Evolutionary conservation across 306 rosid species (phyloP).

Genomic region (Castanopsis chinensis): DNA sequence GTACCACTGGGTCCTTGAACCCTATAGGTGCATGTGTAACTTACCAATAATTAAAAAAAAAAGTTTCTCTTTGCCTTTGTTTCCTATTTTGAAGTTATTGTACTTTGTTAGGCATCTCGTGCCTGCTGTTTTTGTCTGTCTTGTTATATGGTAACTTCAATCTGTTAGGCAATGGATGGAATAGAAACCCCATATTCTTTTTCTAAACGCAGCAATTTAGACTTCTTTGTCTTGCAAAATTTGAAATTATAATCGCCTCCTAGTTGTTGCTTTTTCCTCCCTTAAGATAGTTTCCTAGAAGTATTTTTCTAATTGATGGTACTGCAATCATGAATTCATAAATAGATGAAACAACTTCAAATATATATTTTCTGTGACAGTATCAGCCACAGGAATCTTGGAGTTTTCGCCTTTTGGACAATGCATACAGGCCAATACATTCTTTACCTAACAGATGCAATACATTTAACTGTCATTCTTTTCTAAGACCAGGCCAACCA

Average conservation of each 20-base stretch:
- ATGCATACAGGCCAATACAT: conserved; percentile 39
- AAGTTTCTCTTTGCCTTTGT: not conserved
- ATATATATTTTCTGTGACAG: conserved; percentile 36
- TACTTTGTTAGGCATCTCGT: not conserved
- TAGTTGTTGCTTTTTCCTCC: too few relatives aligned
- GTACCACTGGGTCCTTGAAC: too few relatives aligned
- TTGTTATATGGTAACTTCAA: too few relatives aligned
- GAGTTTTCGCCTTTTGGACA: conserved; percentile 36
- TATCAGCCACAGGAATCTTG: conserved; percentile 44
- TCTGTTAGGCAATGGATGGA: too few relatives aligned
- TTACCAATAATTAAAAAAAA: too few relatives aligned
- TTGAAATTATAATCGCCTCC: too few relatives aligned
- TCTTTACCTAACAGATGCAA: conserved; percentile 46
- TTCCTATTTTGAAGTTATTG: not conserved
- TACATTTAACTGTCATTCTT: conserved; percentile 65
- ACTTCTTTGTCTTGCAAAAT: too few relatives aligned
- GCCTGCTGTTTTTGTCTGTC: not conserved
- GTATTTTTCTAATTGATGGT: conserved; percentile 26
- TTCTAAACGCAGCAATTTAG: too few relatives aligned
- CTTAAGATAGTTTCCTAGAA: too few relatives aligned
- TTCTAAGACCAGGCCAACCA: conserved; percentile 43
- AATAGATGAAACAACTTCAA: not conserved
- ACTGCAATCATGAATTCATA: conserved; percentile 1
- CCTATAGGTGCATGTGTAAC: too few relatives aligned
- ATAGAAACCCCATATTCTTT: too few relatives aligned